These are phyloP conservation scores for Penicillium silybi DNA, from an alignment of 495 filamentous ascomycete species.

Conservation along the genomic window DNA sequence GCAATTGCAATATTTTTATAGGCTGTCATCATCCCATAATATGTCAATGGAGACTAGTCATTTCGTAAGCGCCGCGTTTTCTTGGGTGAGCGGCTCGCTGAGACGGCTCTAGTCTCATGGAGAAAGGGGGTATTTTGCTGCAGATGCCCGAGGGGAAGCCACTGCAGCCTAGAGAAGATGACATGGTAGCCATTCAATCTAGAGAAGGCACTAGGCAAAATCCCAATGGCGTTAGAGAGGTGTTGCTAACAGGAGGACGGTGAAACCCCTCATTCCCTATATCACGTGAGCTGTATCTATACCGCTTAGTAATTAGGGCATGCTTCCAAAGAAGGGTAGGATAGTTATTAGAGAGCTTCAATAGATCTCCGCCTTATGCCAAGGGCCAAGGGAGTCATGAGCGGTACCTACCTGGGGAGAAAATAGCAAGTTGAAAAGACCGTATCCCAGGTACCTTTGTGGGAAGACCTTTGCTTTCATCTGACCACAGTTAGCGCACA, in stretches of 20 bases:
- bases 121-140: slow-evolving; percentile 9
- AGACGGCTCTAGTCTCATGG: slow-evolving; percentile 23
- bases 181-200: slow-evolving; percentile 9
- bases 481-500: not conserved
- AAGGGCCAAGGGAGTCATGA: too few relatives aligned
- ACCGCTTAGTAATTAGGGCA: slow-evolving; percentile 2
- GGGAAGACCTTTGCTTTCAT: too few relatives aligned
- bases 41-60: slow-evolving; percentile 30
- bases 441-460: too few relatives aligned
- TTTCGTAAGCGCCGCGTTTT: slow-evolving; percentile 35
- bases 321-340: too few relatives aligned
- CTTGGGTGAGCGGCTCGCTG: slow-evolving; percentile 29
- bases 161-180: not conserved
- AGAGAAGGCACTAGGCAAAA: not conserved
- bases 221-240: slow-evolving; percentile 4
- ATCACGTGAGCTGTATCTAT: slow-evolving; percentile 13
- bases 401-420: too few relatives aligned
- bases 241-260: slow-evolving; percentile 5
- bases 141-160: slow-evolving; percentile 4
- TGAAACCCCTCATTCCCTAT: slow-evolving; percentile 17
- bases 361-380: not conserved
- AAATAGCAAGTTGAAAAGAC: too few relatives aligned
- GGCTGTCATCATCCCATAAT: slow-evolving; percentile 29
- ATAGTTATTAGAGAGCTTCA: not conserved
- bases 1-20: slow-evolving; percentile 14